phyloP scores from a whole-genome alignment of 345 rosid genomes.

The Turritis glabra region DNA sequence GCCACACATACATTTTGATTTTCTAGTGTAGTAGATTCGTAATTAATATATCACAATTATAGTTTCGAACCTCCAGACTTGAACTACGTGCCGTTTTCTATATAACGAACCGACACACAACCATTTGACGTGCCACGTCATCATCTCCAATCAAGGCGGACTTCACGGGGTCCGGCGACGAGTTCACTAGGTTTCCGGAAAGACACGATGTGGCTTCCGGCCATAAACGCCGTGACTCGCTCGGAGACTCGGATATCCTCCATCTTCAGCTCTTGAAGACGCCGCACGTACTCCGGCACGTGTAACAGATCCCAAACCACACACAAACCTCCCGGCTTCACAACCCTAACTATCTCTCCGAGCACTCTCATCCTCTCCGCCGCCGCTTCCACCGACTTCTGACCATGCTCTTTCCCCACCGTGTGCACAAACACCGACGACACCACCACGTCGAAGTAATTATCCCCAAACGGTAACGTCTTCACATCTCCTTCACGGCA shows the following conservation, averaged over 20 bases:
- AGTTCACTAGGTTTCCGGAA: constrained; percentile 81
- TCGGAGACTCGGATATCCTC: constrained; percentile 78
- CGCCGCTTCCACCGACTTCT: constrained; percentile 79
- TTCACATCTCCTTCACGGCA: constrained; percentile 90
- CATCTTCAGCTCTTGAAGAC: constrained; percentile 85
- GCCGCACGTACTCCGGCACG: constrained; percentile 79
- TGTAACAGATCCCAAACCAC: constrained; percentile 92
- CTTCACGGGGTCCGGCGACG: constrained; percentile 60
- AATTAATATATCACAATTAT: constrained; percentile 27
- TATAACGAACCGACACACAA: constrained; percentile 11
- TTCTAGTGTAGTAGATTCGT: constrained; percentile 7
- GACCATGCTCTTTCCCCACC: constrained; percentile 85
- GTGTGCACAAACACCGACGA: constrained; percentile 83
- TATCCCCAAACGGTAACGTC: constrained; percentile 81
- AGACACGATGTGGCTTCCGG: constrained; percentile 79
- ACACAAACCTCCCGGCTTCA: constrained; percentile 80
- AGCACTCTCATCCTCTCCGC: constrained; percentile 88
- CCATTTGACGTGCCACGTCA: constrained; percentile 22
- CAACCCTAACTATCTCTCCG: constrained; percentile 86
- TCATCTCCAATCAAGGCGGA: constrained; percentile 76
- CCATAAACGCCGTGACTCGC: constrained; percentile 94
- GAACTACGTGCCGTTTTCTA: constrained; percentile 25
- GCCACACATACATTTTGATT: constrained; percentile 4
- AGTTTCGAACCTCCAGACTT: constrained; percentile 14
- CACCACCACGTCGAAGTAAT: constrained; percentile 93